These are phyloP conservation scores for Ambrosia hybrid DNA, from an alignment of 140 eudicot species.

Conservation along the genomic window DNA sequence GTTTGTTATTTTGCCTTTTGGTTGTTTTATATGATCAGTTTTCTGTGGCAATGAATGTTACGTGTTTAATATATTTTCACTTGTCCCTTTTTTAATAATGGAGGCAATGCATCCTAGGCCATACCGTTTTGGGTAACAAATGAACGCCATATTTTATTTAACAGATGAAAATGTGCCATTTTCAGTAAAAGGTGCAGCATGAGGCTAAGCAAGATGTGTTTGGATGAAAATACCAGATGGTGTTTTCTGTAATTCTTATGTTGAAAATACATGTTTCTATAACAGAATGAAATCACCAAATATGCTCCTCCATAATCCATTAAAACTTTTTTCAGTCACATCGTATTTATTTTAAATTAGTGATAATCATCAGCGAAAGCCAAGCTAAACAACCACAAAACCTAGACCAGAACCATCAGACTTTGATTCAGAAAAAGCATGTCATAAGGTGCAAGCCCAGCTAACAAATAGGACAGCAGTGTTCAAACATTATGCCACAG, in stretches of 20 bases:
- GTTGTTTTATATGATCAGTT: neutral
- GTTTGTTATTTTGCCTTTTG: neutral
- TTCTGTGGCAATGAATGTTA: neutral
- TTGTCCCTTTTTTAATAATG: neutral
- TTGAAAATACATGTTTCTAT: neutral
- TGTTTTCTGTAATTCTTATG: neutral
- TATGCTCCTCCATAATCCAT: neutral
- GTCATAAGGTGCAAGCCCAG: neutral
- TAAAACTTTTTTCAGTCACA: neutral
- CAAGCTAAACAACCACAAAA: conserved; percentile 4
- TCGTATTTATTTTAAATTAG: neutral
- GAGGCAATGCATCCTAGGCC: conserved; percentile 7
- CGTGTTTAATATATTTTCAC: neutral
- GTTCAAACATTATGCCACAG: neutral
- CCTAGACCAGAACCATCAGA: neutral
- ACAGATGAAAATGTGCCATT: neutral
- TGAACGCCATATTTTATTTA: neutral
- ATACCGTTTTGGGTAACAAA: neutral
- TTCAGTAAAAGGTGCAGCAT: neutral
- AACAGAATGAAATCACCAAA: neutral
- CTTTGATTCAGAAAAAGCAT: conserved; percentile 1
- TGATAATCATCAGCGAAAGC: neutral
- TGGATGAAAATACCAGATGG: conserved; percentile 7
- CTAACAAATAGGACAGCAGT: neutral
- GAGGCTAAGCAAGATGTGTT: neutral